Evolutionary conservation across 1,139 yeast species (phyloP), one percentile per base, ranked within the genome.

Genomic region (Sugiyamaella pinicola): DNA sequence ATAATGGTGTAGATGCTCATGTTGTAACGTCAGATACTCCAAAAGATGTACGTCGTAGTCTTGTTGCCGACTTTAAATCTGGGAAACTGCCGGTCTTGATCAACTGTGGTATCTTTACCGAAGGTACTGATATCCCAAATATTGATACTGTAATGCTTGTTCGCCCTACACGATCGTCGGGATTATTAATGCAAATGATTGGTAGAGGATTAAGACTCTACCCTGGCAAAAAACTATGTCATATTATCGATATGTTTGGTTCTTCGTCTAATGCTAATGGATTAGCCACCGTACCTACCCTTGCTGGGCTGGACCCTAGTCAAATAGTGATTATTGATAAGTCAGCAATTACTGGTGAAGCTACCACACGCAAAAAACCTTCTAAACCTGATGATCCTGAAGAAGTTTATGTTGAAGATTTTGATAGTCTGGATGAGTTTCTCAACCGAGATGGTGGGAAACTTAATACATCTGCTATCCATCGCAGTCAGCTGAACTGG

Each of bases 71-170:
- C 44, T 91, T 91, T 65, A 78, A 76, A 56, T 62, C 69, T 1
- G 91, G 95, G 0, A 64, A 75, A 15, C 75, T 87, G 24, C 82
- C 85, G 3, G 95, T 93, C 0, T 70, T 91, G 26, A 80, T 95
- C 69, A 93, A 93, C 64, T 95, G 96, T 64, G 89, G 86, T 21
- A 89, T 91, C 2, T 85, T 91, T 61, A 91, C 96, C 0, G 99
- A 93, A 68, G 99, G 99, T 0, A 89, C 98, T 0, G 98, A 91
- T 69, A 84, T 91, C 19, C 98, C 98, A 1, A 84, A 85, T 58
- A 86, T 91, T 54, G 98, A 91, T 65, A 84, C 90, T 24, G 72
- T 91, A 7, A 74, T 91, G 46, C 71, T 91, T 31, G 87, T 89
- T 3, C 73, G 97, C 39, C 97, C 97, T 0, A 87, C 97, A 0